Evolutionary conservation across 73 alveolate genomes (phyloP), one percentile per base, ranked within the genome.

Genomic region (Paraurostyla sp.): DNA sequence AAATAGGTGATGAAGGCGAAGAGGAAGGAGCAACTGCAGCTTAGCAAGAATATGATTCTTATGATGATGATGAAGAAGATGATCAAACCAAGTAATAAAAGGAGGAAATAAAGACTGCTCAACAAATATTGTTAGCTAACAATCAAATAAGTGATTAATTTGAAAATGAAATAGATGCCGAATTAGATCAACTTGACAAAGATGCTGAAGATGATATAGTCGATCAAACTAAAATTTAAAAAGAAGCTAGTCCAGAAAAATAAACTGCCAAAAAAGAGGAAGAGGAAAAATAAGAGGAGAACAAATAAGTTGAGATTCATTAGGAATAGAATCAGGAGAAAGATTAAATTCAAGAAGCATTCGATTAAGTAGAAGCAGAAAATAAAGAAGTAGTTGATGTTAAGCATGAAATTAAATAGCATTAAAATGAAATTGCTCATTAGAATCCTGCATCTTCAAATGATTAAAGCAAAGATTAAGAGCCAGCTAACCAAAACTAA

Each of bases 271-370:
- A 83, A 16, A 45, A 83, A 30, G 86, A 43, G 3, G 86, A 73
- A 29, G 86, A 73, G 30, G 48, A 73, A 16, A 27, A 73, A n/a
- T 68, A 73, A 48, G 71, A 48, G 51, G 86, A 73, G 46, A 50
- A 73, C 65, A 33, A 83, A 0, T 0, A 54, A 62, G 48, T 32
- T 33, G 30, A 20, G 25, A n/a, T n/a, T n/a, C 69, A 49, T 27
- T 18, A 52, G 58, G 57, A 20, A 52, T 15, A 78, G 41, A 80
- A 13, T n/a, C 15, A 3, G 36, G 30, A 15, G n/a, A 32, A 51
- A 41, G 71, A 54, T 38, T 13, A 6, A 20, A 23, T 54, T 46
- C 2, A 50, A 52, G 80, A 51, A 50, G n/a, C n/a, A n/a, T n/a
- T n/a, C n/a, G n/a, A n/a, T n/a, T n/a, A n/a, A n/a, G n/a, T n/a